These are phyloP conservation scores for Eleusine indica DNA, from an alignment of 176 grass and related monocot genomes.

Conservation along the genomic window DNA sequence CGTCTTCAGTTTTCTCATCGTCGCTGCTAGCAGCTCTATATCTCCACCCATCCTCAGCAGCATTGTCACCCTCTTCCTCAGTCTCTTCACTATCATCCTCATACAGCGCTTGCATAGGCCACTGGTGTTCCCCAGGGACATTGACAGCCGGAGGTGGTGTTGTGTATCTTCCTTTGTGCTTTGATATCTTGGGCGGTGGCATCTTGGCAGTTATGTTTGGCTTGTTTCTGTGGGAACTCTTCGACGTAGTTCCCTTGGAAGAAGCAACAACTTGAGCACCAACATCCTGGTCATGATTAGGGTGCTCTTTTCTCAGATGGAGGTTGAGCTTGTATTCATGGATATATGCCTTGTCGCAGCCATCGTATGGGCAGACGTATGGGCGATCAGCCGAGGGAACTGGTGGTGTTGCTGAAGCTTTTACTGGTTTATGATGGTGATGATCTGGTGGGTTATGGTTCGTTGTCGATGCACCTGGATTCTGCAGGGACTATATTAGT, in stretches of 20 bases:
- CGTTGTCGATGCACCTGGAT: slow-evolving; percentile 29
- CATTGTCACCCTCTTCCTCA: slow-evolving; percentile 56
- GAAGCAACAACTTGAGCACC: slow-evolving; percentile 43
- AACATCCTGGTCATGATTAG: slow-evolving; percentile 61
- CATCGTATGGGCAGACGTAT: slow-evolving; percentile 81
- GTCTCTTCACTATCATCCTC: slow-evolving; percentile 82
- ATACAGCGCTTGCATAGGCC: slow-evolving; percentile 37
- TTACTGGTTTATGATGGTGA: slow-evolving; percentile 49
- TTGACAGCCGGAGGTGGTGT: slow-evolving; percentile 12
- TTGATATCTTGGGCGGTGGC: slow-evolving; percentile 48
- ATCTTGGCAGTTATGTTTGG: slow-evolving; percentile 25
- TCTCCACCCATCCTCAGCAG: slow-evolving; percentile 42
- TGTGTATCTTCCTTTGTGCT: slow-evolving; percentile 33
- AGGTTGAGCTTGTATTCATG: slow-evolving; percentile 98
- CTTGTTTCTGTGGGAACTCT: slow-evolving; percentile 61
- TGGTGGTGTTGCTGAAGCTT: slow-evolving; percentile 44
- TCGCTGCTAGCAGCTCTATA: slow-evolving; percentile 57
- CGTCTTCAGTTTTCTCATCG: slow-evolving; percentile 75
- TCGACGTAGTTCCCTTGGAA: slow-evolving; percentile 31
- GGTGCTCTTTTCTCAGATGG: slow-evolving; percentile 90
- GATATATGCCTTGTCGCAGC: slow-evolving; percentile 92
- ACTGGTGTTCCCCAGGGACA: slow-evolving; percentile 45
- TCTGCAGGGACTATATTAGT: slow-evolving; percentile 46
- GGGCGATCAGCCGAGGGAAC: slow-evolving; percentile 72
- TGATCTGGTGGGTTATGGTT: slow-evolving; percentile 50